These are phyloP conservation scores for Jackrogersella minutella DNA, from an alignment of 495 filamentous ascomycete species.

Conservation along the genomic window DNA sequence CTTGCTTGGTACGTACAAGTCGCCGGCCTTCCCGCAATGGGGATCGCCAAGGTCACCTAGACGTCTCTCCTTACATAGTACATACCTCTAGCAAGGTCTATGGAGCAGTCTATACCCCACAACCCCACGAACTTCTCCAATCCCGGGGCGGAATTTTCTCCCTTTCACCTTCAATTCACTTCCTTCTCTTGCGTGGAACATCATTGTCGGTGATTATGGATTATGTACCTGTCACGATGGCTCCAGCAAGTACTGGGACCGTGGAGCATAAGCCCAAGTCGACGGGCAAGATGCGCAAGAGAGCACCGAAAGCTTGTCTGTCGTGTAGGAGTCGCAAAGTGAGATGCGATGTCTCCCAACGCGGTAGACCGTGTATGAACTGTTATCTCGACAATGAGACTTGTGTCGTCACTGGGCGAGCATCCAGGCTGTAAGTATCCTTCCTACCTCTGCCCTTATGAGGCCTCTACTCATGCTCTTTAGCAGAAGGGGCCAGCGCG, in stretches of 20 bases:
- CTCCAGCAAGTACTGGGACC: conserved; percentile 24
- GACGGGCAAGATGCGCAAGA: conserved; percentile 44
- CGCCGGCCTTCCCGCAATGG: conserved; percentile 23
- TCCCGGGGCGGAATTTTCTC: conserved; percentile 29
- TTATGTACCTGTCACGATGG: conserved; percentile 26
- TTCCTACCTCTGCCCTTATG: conserved; percentile 16
- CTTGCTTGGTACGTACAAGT: not conserved
- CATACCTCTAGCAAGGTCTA: not conserved
- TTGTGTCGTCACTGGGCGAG: conserved; percentile 51
- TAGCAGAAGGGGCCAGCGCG: conserved; percentile 41
- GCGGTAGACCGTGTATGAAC: conserved; percentile 59
- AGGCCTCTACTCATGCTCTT: conserved; percentile 36
- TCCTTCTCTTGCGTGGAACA: conserved; percentile 4
- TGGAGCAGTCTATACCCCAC: conserved; percentile 43
- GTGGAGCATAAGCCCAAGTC: conserved; percentile 38
- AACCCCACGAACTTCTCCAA: conserved; percentile 44
- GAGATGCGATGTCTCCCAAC: conserved; percentile 59
- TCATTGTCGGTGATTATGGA: conserved; percentile 26
- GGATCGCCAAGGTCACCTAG: conserved; percentile 33
- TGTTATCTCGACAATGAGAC: conserved; percentile 52
- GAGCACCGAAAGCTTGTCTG: conserved; percentile 57
- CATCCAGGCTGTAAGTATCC: conserved; percentile 49
- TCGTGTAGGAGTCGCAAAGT: conserved; percentile 62
- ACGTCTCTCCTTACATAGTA: conserved; percentile 18
- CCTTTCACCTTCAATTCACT: conserved; percentile 8